These are phyloP conservation scores for Rhododendron griersonianum DNA, from an alignment of 148 eudicot species.

Conservation along the genomic window DNA sequence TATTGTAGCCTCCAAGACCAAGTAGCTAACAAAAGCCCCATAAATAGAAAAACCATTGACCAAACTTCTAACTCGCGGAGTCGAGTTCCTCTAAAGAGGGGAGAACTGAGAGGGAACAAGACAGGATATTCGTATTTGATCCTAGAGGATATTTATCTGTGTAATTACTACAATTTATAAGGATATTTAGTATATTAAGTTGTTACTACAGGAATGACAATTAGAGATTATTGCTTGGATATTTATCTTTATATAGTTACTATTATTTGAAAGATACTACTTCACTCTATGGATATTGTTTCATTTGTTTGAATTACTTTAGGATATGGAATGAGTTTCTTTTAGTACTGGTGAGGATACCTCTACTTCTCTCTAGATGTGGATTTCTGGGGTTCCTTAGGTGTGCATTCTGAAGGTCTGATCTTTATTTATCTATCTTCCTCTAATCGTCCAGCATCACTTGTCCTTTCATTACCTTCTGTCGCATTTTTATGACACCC, in stretches of 20 bases:
- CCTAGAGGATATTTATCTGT: background rate
- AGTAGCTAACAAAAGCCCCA: background rate
- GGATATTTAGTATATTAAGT: background rate
- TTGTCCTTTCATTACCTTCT: background rate
- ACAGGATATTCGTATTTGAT: background rate
- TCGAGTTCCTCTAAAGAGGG: background rate
- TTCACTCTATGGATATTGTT: background rate
- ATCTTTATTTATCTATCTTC: background rate
- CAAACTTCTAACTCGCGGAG: background rate
- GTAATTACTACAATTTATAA: background rate
- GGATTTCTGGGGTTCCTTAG: background rate
- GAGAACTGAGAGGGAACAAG: background rate
- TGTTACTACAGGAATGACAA: background rate
- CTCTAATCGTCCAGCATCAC: background rate
- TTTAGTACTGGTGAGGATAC: background rate
- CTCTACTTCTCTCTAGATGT: background rate
- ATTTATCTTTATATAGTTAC: background rate
- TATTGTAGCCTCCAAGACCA: background rate
- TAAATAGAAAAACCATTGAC: background rate
- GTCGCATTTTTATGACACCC: background rate
- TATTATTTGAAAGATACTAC: background rate
- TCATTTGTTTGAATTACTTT: background rate
- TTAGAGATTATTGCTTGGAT: background rate
- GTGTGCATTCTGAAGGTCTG: background rate
- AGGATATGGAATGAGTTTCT: background rate